phyloP scores from a whole-genome alignment of 192 early-diverging fungal genomes.

The Entomortierella parvispora region DNA sequence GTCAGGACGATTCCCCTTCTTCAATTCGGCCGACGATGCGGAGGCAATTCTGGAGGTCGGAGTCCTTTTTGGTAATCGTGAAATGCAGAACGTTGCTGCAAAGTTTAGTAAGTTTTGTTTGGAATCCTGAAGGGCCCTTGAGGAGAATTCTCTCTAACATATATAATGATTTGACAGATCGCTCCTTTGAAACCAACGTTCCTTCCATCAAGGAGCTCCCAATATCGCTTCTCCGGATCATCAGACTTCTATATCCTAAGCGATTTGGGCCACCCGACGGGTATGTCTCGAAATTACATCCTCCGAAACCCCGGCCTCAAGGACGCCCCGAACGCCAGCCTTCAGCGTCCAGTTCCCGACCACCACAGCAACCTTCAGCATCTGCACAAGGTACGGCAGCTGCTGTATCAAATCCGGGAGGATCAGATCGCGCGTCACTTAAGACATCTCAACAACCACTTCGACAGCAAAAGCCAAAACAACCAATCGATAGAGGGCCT shows the following conservation, averaged over 20 bases:
- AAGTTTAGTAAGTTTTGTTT: conserved; percentile 61
- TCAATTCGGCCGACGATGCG: conserved; percentile 85
- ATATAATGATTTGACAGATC: conserved; percentile 49
- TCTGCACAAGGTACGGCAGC: too few species aligned
- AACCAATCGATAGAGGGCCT: too few species aligned
- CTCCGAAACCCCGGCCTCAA: neutral
- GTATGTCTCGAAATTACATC: conserved; percentile 1
- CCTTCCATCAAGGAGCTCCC: conserved; percentile 42
- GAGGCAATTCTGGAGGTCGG: conserved; percentile 90
- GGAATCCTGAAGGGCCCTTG: neutral
- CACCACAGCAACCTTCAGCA: too few species aligned
- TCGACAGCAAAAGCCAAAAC: too few species aligned
- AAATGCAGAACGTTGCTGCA: conserved; percentile 77
- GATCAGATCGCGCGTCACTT: too few species aligned
- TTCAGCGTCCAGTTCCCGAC: too few species aligned
- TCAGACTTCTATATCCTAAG: conserved; percentile 51
- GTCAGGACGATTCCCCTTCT: conserved; percentile 89
- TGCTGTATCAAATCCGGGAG: too few species aligned
- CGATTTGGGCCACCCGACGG: conserved; percentile 25
- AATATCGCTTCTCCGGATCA: conserved; percentile 51
- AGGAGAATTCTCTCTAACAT: neutral
- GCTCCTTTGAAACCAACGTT: conserved; percentile 65
- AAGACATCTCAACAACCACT: too few species aligned
- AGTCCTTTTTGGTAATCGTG: conserved; percentile 77
- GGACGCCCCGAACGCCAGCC: neutral